Base-by-base conservation (phyloP, 2,329 filamentous ascomycete genomes). In the Cladophialophora psammophila region DNA sequence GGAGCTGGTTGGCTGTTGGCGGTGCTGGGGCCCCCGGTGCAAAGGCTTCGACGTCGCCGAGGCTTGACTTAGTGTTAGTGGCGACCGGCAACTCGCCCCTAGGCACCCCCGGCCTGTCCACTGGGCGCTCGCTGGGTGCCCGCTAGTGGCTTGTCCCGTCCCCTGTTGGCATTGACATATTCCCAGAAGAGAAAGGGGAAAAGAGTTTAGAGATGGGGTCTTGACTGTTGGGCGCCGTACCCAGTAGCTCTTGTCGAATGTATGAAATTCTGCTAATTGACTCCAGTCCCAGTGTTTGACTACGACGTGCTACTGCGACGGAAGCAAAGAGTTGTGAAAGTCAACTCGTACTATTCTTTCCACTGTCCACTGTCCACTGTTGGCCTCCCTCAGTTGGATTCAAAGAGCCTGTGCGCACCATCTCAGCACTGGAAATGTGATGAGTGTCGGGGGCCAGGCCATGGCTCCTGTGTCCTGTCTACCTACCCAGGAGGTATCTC, bases 1-100 rank as follows among this genome's bases (percentile, higher is more conserved):
- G 10, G n/a, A 55, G 26, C 31, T 60, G 57, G 57, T 60, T 60
- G 57, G 57, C 32, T 34, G 35, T 15, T 36, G 31, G 31, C 40
- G 26, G 40, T 60, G 26, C 31, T 50, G 32, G 32, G 7, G 45
- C 18, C 45, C 45, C 45, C 18, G 12, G 56, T n/a, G 34, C 13
- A 6, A 48, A 42, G 20, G 31, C 32, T 34, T n/a, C 56, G n/a
- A 34, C 26, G 26, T 45, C 38, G 57, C 13, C 45, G 9, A 40
- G 45, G 42, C 42, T 40, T 5, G 52, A 34, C 6, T 61, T 61
- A 31, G 40, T 26, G 35, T 57, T 36, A 38, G 59, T 32, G 59
- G 59, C 45, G 40, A 18, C 57, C 40, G 31, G 38, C 56, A 32
- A 26, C 56, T 12, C 40, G 40, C 15, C 26, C 50, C 26, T 31